Evolutionary conservation across 305 asterid species (phyloP), one percentile per base, ranked within the genome.

Genomic region (Monarda citriodora): DNA sequence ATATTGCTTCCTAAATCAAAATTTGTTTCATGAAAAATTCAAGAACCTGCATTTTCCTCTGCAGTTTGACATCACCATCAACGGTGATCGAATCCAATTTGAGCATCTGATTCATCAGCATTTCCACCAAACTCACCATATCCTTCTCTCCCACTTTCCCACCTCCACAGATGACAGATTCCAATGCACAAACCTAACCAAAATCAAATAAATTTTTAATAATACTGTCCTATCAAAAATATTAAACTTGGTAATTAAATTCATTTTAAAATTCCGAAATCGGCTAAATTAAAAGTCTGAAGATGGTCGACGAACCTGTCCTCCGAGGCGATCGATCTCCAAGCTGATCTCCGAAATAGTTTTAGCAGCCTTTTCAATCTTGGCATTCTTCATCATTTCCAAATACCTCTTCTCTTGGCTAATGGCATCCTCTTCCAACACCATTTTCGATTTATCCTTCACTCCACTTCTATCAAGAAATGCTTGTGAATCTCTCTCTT

Each of bases 371-470:
- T 74, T 90, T 51, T 88, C 99, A 77, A 82, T 52, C 22, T 73
- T 77, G 9, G 93, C 91, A 20, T 53, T 88, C 66, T 71, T 88
- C 66, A 74, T 81, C 89, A 77, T 74, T 69, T 94, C 96, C 16
- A 94, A 15, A 54, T 49, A 78, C 15, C 99, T 80, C 56, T 80
- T 90, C 57, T 94, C 98, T 61, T 72, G 84, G 84, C 96, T 84
- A 18, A 94, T 76, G 8, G 95, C 88, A 56, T 94, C 99, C 72
- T 94, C 96, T 50, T 77, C 58, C 29, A 94, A 55, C 60, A 94
- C 91, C 54, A 94, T 50, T 69, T 94, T 94, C 3, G 99, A 94
- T 60, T 86, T 91, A 60, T 94, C 91, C 69, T 94, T 94, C 38
- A 94, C 89, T 5, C 99, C 99, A 0, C 68, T 48, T 11, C 67